These are phyloP conservation scores for Cytospora chrysosperma DNA, from an alignment of 2,329 filamentous ascomycete genomes.

Conservation along the genomic window DNA sequence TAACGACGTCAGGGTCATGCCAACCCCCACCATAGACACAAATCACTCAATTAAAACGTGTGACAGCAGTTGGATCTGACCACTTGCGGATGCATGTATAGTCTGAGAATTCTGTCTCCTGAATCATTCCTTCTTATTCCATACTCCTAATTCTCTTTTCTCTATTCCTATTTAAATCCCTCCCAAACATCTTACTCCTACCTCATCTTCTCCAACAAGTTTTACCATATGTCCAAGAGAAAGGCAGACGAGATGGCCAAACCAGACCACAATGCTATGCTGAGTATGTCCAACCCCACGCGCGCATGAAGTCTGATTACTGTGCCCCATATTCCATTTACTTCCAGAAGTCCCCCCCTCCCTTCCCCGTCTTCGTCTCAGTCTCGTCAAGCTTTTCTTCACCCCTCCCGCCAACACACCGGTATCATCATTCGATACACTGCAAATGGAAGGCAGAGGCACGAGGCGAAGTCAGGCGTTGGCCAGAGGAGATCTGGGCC, in stretches of 20 bases:
- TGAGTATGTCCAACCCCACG: conserved; percentile 52
- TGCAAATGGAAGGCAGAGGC: background rate
- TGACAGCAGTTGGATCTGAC: conserved; percentile 14
- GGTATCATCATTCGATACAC: background rate
- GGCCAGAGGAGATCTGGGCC: background rate
- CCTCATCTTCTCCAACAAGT: background rate
- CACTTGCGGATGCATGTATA: background rate
- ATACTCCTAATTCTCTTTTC: no score
- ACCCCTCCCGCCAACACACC: conserved; percentile 26
- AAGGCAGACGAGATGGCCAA: conserved; percentile 45
- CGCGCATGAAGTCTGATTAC: background rate
- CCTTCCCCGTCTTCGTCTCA: background rate
- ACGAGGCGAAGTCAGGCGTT: background rate
- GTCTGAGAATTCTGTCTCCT: conserved; percentile 3
- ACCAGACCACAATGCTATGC: conserved; percentile 60
- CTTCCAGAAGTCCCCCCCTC: no score
- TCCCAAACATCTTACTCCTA: background rate
- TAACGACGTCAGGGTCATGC: conserved; percentile 14
- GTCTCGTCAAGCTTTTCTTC: conserved; percentile 8
- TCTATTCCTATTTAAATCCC: conserved; percentile 22
- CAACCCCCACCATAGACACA: conserved; percentile 23
- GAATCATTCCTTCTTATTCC: background rate
- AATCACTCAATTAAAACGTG: conserved; percentile 24
- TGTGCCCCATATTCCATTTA: background rate
- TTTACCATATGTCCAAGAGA: conserved; percentile 22